phyloP scores from a whole-genome alignment of 306 rosid genomes.

The Citrullus colocynthis region DNA sequence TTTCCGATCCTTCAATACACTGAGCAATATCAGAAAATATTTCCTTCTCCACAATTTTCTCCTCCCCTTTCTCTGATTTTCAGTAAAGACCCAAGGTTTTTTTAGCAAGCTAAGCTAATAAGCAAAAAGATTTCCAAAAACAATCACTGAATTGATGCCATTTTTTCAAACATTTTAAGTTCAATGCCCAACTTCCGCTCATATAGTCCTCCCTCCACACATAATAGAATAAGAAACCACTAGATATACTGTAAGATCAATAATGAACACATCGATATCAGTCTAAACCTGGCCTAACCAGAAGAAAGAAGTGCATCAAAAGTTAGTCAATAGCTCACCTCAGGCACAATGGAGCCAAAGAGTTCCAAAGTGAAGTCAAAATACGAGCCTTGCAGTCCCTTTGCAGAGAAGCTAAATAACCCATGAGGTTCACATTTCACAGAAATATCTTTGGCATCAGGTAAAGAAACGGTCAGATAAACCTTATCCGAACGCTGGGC shows the following conservation, averaged over 20 bases:
- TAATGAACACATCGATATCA: not conserved
- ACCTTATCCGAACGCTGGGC: slow-evolving; percentile 84
- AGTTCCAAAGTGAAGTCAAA: slow-evolving; percentile 58
- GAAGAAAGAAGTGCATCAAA: not conserved
- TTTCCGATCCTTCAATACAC: not conserved
- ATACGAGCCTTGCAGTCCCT: slow-evolving; percentile 43
- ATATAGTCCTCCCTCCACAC: not conserved
- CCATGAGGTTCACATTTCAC: slow-evolving; percentile 80
- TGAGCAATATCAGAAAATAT: not conserved
- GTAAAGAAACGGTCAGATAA: slow-evolving; percentile 67
- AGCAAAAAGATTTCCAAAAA: not conserved
- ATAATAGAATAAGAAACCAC: not conserved
- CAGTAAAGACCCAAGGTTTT: not conserved
- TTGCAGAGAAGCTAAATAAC: slow-evolving; percentile 62
- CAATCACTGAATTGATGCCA: not conserved
- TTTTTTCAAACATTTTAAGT: not conserved
- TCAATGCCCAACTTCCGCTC: not conserved
- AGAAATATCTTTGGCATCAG: slow-evolving; percentile 68
- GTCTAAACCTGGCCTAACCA: not conserved
- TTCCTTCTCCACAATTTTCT: not conserved
- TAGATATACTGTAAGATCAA: not conserved
- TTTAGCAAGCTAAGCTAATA: not conserved
- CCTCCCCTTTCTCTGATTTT: not conserved
- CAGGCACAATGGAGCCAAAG: slow-evolving; percentile 42
- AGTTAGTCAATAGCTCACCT: slow-evolving; percentile 31